Conservation (phyloP, 768 basidiomycete species). For the Podaxis rugospora region DNA sequence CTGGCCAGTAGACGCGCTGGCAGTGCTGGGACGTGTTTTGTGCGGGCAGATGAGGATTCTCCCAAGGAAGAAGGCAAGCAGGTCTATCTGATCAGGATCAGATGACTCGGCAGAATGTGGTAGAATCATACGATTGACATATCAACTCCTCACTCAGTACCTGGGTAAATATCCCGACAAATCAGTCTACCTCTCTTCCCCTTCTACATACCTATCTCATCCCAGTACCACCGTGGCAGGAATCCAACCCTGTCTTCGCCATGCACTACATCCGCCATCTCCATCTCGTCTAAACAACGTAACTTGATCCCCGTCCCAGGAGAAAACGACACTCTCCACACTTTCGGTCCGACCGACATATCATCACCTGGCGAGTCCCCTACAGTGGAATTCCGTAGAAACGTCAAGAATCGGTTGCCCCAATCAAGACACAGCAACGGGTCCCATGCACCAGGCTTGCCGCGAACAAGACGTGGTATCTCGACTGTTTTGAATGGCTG, state of each 20-base stretch:
- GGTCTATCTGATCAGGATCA: conserved; percentile 5
- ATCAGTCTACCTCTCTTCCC: conserved; percentile 2
- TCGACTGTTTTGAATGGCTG: conserved; percentile 77
- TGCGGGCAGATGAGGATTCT: background rate
- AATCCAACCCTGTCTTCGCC: conserved; percentile 80
- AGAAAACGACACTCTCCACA: conserved; percentile 70
- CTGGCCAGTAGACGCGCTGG: background rate
- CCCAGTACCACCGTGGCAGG: conserved; percentile 70
- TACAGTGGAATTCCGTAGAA: conserved; percentile 37
- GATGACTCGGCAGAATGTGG: conserved; percentile 1
- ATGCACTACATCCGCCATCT: conserved; percentile 52
- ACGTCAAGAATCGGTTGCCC: conserved; percentile 59
- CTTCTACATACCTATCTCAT: conserved; percentile 23
- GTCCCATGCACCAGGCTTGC: conserved; percentile 74
- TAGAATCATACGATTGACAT: background rate
- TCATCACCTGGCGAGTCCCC: conserved; percentile 18
- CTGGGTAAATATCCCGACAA: background rate
- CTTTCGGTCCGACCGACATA: conserved; percentile 21
- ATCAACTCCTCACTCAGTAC: background rate
- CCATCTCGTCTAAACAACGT: conserved; percentile 40
- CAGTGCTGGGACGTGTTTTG: background rate
- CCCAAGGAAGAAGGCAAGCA: background rate
- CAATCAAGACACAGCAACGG: conserved; percentile 70
- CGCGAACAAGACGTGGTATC: conserved; percentile 73
- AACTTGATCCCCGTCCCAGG: conserved; percentile 58